Base-by-base conservation (phyloP, 2,329 filamentous ascomycete species). In the Hymenoscyphus fructigenus region DNA sequence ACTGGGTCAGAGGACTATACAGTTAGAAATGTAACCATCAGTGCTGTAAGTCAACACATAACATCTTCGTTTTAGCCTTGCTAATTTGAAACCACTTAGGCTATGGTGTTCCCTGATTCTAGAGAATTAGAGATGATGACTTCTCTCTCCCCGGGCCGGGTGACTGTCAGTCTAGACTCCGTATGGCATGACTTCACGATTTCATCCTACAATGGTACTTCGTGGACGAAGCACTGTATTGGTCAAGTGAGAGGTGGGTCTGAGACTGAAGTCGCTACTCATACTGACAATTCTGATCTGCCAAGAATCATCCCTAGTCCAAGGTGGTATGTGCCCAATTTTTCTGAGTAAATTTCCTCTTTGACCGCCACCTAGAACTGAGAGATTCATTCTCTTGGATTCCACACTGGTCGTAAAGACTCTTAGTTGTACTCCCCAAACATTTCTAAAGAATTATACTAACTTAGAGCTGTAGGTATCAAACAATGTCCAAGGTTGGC, bases 111-210 rank as follows among this genome's bases (percentile, higher is more conserved):
- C 15, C 41, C 57, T 3, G 62, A 67, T 20, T 64, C 47, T 10
- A 67, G 60, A 47, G 66, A 66, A 20, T 64, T 64, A 12, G 74
- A 75, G 60, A 66, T 74, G 29, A 65, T 75, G 12, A 75, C 72
- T 3, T 66, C 59, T 28, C 64, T 76, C 2, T 67, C 66, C 4
- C 71, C 66, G 5, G 44, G 65, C 20, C 63, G 66, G 12, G 61
- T 75, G 5, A 74, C 72, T 0, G 65, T 60, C 41, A 64, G 66
- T 23, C 55, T 71, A 0, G 71, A 75, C 44, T 63, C 60, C 5
- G 66, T 57, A n/a, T 76, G 72, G 72, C 75, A 66, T 57, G 72
- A 75, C 4, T 76, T 76, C 38, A 57, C 62, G 3, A 67, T 76
- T 59, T 66, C 67, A 7, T 76, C 75, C 0, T 67, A 68, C 53